Evolutionary conservation across 2,329 filamentous ascomycete genomes (phyloP).

Genomic region (Salinomyces thailandicus): DNA sequence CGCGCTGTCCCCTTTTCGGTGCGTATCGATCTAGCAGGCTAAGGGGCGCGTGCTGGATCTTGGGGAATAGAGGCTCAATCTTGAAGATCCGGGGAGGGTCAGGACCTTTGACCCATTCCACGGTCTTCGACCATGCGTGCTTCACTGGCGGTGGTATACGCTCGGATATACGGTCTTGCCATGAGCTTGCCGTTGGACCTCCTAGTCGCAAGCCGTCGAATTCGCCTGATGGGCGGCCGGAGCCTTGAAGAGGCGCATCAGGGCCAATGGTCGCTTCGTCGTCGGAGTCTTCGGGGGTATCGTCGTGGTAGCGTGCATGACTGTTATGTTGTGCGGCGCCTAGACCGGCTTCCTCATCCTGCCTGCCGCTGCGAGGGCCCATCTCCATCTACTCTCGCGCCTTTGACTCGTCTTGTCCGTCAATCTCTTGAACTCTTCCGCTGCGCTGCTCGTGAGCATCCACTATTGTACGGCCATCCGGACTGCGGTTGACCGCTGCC

Average conservation of each 20-base stretch:
- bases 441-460: too few relatives aligned
- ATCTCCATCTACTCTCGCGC: too few relatives aligned
- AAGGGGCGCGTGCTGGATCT: constrained; percentile 57
- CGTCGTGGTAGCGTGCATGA: constrained; percentile 19
- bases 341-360: constrained; percentile 10
- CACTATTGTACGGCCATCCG: too few relatives aligned
- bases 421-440: too few relatives aligned
- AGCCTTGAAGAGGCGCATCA: constrained; percentile 17
- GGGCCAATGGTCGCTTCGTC: constrained; percentile 16
- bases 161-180: constrained; percentile 16
- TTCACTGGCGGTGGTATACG: constrained; percentile 19
- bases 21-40: constrained; percentile 52
- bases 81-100: constrained; percentile 39
- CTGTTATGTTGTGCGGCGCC: background rate
- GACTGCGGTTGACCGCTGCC: too few relatives aligned
- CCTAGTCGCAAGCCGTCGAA: constrained; percentile 17
- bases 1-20: constrained; percentile 48
- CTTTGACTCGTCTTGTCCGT: too few relatives aligned
- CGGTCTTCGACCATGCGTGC: constrained; percentile 26
- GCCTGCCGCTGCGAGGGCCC: background rate
- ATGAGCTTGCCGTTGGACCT: constrained; percentile 8
- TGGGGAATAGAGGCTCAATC: constrained; percentile 49
- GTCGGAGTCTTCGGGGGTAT: constrained; percentile 12
- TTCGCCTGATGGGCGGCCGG: constrained; percentile 13
- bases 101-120: constrained; percentile 40